Conservation (phyloP, 208 protist species). For the Leishmania arabica region DNA sequence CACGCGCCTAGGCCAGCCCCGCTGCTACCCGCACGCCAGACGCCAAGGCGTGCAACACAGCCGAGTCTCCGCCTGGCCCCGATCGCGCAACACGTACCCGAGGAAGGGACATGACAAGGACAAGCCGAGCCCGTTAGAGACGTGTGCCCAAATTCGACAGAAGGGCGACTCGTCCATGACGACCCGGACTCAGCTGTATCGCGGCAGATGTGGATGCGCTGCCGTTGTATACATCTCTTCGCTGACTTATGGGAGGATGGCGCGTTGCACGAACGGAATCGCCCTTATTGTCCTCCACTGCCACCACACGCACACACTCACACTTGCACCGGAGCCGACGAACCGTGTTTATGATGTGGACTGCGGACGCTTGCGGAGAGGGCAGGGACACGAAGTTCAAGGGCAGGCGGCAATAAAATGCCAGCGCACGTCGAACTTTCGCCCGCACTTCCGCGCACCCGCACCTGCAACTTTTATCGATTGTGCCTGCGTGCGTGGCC, state of each 20-base stretch:
- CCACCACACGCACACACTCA: not conserved
- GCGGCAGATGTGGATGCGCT: not conserved
- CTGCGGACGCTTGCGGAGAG: too few species aligned
- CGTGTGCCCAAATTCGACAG: too few species aligned
- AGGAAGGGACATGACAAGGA: not conserved
- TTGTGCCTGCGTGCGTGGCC: not conserved
- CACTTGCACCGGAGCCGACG: too few species aligned
- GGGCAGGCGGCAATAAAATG: not conserved
- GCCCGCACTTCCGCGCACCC: not conserved
- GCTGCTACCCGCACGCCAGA: too few species aligned
- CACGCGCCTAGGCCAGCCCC: too few species aligned
- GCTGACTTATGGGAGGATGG: not conserved
- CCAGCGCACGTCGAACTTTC: not conserved
- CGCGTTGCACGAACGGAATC: too few species aligned
- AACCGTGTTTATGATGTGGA: too few species aligned
- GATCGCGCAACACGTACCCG: not conserved
- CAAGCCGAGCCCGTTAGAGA: too few species aligned
- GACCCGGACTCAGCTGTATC: not conserved
- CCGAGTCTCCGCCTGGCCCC: not conserved
- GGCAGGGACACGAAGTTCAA: too few species aligned
- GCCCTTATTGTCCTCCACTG: not conserved
- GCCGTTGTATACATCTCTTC: not conserved
- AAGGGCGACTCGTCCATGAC: not conserved
- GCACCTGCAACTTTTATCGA: not conserved
- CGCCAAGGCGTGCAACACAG: not conserved